These are phyloP conservation scores for Anisogramma anomala DNA, from an alignment of 2,329 filamentous ascomycete species.

Conservation along the genomic window DNA sequence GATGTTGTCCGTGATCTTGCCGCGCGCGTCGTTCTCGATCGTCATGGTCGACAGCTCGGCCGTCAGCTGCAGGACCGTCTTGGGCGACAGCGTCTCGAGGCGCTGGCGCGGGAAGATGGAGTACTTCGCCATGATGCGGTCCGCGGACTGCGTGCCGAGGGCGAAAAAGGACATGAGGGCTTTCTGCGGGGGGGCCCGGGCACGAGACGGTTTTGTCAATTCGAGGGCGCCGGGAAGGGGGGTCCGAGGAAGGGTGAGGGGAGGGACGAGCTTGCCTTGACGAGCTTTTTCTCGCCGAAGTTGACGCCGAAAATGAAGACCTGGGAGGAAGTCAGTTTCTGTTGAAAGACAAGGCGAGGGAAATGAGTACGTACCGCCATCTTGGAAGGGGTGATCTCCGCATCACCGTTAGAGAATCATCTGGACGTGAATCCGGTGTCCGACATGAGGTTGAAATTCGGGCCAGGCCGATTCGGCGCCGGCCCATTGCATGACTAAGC, in stretches of 20 bases:
- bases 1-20: constrained; percentile 75
- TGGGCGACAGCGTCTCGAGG: constrained; percentile 61
- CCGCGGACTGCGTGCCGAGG: constrained; percentile 58
- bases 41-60: constrained; percentile 84
- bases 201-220: too few relatives aligned
- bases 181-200: too few relatives aligned
- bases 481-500: background rate
- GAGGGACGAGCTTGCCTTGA: constrained; percentile 50
- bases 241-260: constrained; percentile 7
- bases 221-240: constrained; percentile 8
- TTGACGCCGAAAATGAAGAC: constrained; percentile 79
- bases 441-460: constrained; percentile 1
- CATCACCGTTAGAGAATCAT: constrained; percentile 3
- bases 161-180: constrained; percentile 79
- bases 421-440: background rate
- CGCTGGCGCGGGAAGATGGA: constrained; percentile 76
- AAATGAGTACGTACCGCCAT: constrained; percentile 1
- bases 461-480: constrained; percentile 2
- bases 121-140: constrained; percentile 74
- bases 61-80: constrained; percentile 70
- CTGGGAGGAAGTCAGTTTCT: constrained; percentile 29
- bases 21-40: constrained; percentile 77
- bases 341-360: background rate
- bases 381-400: constrained; percentile 3
- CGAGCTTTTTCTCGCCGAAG: constrained; percentile 72